Evolutionary conservation across 2,329 filamentous ascomycete genomes (phyloP), one percentile per base, ranked within the genome.

Genomic region (Neurospora sp.): DNA sequence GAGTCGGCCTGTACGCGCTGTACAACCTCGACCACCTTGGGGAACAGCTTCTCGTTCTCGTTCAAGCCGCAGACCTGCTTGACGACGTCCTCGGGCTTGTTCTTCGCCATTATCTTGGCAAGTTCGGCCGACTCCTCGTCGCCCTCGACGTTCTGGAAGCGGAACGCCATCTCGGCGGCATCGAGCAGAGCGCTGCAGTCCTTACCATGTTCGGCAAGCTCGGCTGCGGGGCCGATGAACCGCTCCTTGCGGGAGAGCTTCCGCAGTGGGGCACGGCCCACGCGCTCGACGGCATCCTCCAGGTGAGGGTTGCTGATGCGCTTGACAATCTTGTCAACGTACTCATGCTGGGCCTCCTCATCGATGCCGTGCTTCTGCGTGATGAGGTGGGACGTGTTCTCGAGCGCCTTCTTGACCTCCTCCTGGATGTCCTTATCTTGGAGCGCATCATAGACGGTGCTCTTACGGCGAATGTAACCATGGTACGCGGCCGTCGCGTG

Each of bases 401-500:
- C 85, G 66, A 99, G 87, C 28, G 91, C 92, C 72, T 88, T 88
- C 74, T 90, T 88, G 67, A 99, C 95, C 75, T 93, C 89, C 67
- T 87, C 83, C 80, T 92, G 87, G 77, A 99, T 96, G 77, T 89
- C 86, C 77, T 88, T 85, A 79, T 98, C 93, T 72, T 88, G 87
- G 73, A 98, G 87, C 8, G 94, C 91, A 76, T 98, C 95, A 79
- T 96, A 92, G 75, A 99, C 93, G 71, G 91, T 96, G 78, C 88
- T 86, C 86, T 96, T 95, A 78, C 92, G 89, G 74, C 89, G 87
- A 83, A 93, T 87, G 86, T 97, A 92, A 69, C 94, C 95, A 81
- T 96, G 94, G 87, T 98, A 98, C 71, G 96, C 95, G 23, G 94
- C 94, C 8, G 95, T 97, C 71, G 96, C 96, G 80, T 99, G 96